Evolutionary conservation across 1,139 yeast genomes (phyloP), one percentile per base, ranked within the genome.

Genomic region (Candida sp.): DNA sequence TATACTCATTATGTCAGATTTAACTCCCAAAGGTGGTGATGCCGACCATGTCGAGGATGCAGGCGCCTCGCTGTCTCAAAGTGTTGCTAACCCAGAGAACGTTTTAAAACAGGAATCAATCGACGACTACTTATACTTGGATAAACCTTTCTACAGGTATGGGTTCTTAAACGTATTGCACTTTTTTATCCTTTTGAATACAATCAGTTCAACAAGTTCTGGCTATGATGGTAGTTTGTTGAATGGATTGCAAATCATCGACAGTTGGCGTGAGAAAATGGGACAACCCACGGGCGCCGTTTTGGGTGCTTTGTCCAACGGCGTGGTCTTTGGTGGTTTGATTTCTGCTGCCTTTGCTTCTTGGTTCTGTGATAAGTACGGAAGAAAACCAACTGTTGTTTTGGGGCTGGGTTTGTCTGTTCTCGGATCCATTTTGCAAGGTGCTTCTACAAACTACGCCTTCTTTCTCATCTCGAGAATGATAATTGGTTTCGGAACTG

Each of bases 211-310:
- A 28, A 75, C 83, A 30, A 77, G 74, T 55, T 73, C 72, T 44
- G 85, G 86, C 25, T 81, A 72, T 55, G 86, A 81, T 64, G 81
- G 83, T 40, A 74, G 81, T 5, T 66, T 81, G 68, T 63, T 81
- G 64, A 81, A 81, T 58, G 83, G 83, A 40, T 67, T 82, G 50
- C 85, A 80, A 60, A 65, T 79, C 7, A 66, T 80, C 52, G 58
- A 59, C 0, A 56, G 58, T 26, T 78, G 81, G 81, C 55, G 58
- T 28, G 50, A 54, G 26, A 61, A 67, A 38, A 68, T 80, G 69
- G 73, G 72, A 49, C 49, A 68, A 38, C 84, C 83, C 12, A 51
- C 62, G 7, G 81, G 83, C 52, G 71, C 72, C 32, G 63, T 64
- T 12, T 67, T 80, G 44, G 84, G 84, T 48, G 78, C 80, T 27